Base-by-base conservation (phyloP, 139 green algal genomes). In the Bryopsis sp. region DNA sequence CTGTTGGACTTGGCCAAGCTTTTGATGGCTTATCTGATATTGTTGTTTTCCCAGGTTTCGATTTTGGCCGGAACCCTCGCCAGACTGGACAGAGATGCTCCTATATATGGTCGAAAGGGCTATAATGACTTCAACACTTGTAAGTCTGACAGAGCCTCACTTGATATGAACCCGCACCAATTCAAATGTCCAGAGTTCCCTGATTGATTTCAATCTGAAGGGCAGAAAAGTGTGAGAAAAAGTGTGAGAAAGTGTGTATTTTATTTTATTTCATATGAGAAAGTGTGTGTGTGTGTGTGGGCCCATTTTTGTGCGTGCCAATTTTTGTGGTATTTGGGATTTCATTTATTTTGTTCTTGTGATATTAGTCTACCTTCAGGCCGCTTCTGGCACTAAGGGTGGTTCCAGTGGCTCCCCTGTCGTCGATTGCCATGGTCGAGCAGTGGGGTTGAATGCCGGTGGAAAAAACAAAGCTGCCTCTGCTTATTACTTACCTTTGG, bases 91-190 rank as follows among this genome's bases (percentile, higher is more conserved):
- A 76, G 90, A 19, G 90, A 96, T 71, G 90, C 90, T 0, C 89
- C 89, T 0, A 50, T 76, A 15, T 96, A 96, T 63, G 76, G 76
- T 29, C 76, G 75, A 37, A 86, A 86, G 29, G 70, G 73, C 2
- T 96, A 90, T 81, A 95, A 95, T 64, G 91, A 97, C 76, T 95
- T 96, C 81, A 97, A 97, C 78, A 96, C 90, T 33, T 95, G 73
- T 77, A 48, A 36, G 76, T 7, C 37, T 35, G 8, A 3, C n/a
- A n/a, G n/a, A n/a, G n/a, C n/a, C 26, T 1, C 19, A 4, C 32
- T 48, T 57, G 2, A 24, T 8, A 15, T 3, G 11, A 3, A 6
- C 15, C 58, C 6, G 58, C 22, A 57, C 3, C 58, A 8, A 19
- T 6, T 22, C 33, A n/a, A 24, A n/a, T n/a, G n/a, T n/a, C n/a